Conservation (phyloP, 1,284 basidiomycete species). For the Sporisorium iseilematis-ciliati region DNA sequence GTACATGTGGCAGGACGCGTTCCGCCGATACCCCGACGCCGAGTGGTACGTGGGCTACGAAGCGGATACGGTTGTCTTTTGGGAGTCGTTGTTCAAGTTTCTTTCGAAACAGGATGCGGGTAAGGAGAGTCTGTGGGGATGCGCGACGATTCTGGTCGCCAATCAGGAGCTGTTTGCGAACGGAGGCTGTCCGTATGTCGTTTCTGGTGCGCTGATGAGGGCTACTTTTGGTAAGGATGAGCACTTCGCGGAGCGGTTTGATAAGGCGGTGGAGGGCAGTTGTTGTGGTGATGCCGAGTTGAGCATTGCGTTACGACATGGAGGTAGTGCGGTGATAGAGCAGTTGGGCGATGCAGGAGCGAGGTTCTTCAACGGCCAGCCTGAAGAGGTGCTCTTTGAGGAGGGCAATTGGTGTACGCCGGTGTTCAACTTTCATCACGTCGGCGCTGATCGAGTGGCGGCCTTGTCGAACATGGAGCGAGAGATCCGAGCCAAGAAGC, state of each 20-base stretch:
- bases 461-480: constrained; percentile 10
- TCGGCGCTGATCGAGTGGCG: constrained; percentile 20
- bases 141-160: constrained; percentile 11
- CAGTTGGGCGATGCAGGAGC: constrained; percentile 16
- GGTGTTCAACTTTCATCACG: constrained; percentile 35
- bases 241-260: constrained; percentile 25
- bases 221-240: constrained; percentile 26
- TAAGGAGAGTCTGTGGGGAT: constrained; percentile 32
- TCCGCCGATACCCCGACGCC: constrained; percentile 11
- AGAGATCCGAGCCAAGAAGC: constrained; percentile 12
- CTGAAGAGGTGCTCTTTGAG: constrained; percentile 26
- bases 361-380: constrained; percentile 24
- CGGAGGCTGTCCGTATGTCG: constrained; percentile 35
- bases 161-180: constrained; percentile 39
- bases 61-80: constrained; percentile 37
- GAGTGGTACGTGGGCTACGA: constrained; percentile 52
- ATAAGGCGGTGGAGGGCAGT: constrained; percentile 14
- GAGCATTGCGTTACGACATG: constrained; percentile 29
- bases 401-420: constrained; percentile 33
- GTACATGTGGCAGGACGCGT: constrained; percentile 49
- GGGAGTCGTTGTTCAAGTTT: constrained; percentile 36
- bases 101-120: constrained; percentile 13
- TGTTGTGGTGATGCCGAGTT: constrained; percentile 50
- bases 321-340: constrained; percentile 13
- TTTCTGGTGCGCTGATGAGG: constrained; percentile 42